A percentile compares a stretch with the other conserved stretches of the same genome.
Evolutionary conservation across 148 eudicot genomes (phyloP).

Genomic region (Chenopodium album): DNA sequence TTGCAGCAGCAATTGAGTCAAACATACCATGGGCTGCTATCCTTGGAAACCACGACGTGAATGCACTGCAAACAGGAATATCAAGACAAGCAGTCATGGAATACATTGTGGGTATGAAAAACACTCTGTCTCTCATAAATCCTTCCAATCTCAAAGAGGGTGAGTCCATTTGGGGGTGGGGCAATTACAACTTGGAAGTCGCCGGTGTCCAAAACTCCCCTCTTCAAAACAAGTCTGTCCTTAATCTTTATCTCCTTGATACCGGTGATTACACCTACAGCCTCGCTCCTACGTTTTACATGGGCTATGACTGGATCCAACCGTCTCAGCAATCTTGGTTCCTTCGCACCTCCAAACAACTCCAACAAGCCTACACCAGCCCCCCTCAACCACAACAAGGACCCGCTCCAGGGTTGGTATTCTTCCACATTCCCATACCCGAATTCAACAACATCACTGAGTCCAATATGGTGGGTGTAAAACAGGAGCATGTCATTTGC

Average conservation of each 20-base stretch:
- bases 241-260: constrained; percentile 63
- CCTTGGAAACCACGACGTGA: constrained; percentile 63
- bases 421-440: constrained; percentile 69
- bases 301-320: constrained; percentile 69
- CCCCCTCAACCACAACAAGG: constrained; percentile 36
- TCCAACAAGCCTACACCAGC: constrained; percentile 39
- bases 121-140: constrained; percentile 48
- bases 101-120: constrained; percentile 48
- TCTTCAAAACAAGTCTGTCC: constrained; percentile 49
- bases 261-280: constrained; percentile 54
- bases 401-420: constrained; percentile 58
- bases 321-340: constrained; percentile 72
- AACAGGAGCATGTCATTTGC: constrained; percentile 57
- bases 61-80: constrained; percentile 28
- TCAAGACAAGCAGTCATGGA: constrained; percentile 56
- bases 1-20: constrained; percentile 51
- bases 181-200: constrained; percentile 66
- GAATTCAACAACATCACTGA: constrained; percentile 49
- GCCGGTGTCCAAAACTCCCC: constrained; percentile 46
- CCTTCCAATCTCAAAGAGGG: constrained; percentile 33
- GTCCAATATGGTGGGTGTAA: constrained; percentile 52
- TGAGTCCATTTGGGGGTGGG: constrained; percentile 52
- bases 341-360: constrained; percentile 42
- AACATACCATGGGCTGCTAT: constrained; percentile 68
- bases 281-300: constrained; percentile 35